Evolutionary conservation across 495 filamentous ascomycete genomes (phyloP).

Genomic region (Lasiosphaeriaceae sp.): DNA sequence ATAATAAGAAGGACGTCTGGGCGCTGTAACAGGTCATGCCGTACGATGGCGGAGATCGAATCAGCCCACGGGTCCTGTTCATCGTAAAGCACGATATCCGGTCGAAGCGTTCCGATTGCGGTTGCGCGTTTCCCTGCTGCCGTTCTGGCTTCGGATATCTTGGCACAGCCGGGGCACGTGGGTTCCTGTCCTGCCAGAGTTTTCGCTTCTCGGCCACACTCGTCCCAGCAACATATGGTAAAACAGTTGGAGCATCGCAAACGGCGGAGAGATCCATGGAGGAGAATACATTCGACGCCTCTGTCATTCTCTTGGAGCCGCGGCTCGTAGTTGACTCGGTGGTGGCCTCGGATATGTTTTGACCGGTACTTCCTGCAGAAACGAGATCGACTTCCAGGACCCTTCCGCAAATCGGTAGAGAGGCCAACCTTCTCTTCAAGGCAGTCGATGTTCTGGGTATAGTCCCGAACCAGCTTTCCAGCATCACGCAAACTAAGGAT

Average conservation of each 20-base stretch:
- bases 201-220: constrained; percentile 11
- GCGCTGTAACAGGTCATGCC: constrained; percentile 10
- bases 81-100: constrained; percentile 14
- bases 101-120: constrained; percentile 10
- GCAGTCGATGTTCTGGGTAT: constrained; percentile 17
- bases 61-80: constrained; percentile 13
- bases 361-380: constrained; percentile 4
- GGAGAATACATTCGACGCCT: constrained; percentile 14
- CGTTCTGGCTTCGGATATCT: constrained; percentile 12
- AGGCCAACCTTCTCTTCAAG: constrained; percentile 16
- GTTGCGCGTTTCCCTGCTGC: constrained; percentile 13
- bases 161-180: constrained; percentile 8
- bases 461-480: constrained; percentile 14
- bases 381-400: constrained; percentile 10
- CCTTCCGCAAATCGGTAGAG: constrained; percentile 12
- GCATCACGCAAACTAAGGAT: constrained; percentile 9
- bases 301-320: constrained; percentile 2
- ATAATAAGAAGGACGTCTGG: constrained; percentile 18
- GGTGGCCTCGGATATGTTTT: background rate
- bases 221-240: constrained; percentile 5
- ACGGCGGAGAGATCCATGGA: constrained; percentile 14
- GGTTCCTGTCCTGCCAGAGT: constrained; percentile 6
- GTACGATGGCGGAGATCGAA: constrained; percentile 15
- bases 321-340: constrained; percentile 5
- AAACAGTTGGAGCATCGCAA: constrained; percentile 12